Percentiles rank a stretch among this genome's conserved stretches.
Conservation (phyloP, 2,329 filamentous ascomycete species). For the Aspergillus tubingensis region DNA sequence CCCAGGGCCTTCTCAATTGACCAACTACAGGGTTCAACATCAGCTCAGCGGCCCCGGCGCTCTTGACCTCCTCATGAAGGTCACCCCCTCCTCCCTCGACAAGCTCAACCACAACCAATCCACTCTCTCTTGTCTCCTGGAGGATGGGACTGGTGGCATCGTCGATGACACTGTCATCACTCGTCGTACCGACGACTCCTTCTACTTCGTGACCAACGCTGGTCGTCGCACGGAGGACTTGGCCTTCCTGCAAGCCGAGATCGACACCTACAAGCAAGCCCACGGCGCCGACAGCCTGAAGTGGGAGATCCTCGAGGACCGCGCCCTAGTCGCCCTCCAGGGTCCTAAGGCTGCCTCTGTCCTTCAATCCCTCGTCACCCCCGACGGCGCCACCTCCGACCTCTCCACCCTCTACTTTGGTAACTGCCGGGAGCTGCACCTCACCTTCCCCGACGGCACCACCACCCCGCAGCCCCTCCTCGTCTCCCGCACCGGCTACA, state of each 20-base stretch:
- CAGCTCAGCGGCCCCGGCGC: constrained; percentile 79
- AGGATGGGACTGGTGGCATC: constrained; percentile 80
- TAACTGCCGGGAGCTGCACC: constrained; percentile 64
- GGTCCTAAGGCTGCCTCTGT: constrained; percentile 75
- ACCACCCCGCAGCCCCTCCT: constrained; percentile 60
- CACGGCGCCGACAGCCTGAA: constrained; percentile 57
- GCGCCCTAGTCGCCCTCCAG: constrained; percentile 85
- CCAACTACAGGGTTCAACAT: constrained; percentile 67
- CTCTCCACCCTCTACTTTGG: constrained; percentile 80
- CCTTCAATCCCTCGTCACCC: constrained; percentile 63
- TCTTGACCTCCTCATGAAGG: constrained; percentile 74
- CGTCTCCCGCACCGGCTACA: constrained; percentile 89
- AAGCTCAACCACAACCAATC: constrained; percentile 68
- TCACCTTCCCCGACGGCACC: constrained; percentile 61
- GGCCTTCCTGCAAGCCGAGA: constrained; percentile 70
- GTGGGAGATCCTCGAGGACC: constrained; percentile 71
- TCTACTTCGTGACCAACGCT: constrained; percentile 95
- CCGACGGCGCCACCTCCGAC: constrained; percentile 51
- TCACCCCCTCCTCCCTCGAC: constrained; percentile 76
- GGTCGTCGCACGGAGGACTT: constrained; percentile 88
- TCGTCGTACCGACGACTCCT: constrained; percentile 69
- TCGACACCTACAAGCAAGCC: constrained; percentile 60
- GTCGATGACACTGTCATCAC: constrained; percentile 94
- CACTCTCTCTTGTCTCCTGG: constrained; percentile 81
- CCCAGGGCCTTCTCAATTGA: not conserved